Evolutionary conservation across 2,329 filamentous ascomycete genomes (phyloP), one percentile per base, ranked within the genome.

Genomic region (Lecanicillium sp.): DNA sequence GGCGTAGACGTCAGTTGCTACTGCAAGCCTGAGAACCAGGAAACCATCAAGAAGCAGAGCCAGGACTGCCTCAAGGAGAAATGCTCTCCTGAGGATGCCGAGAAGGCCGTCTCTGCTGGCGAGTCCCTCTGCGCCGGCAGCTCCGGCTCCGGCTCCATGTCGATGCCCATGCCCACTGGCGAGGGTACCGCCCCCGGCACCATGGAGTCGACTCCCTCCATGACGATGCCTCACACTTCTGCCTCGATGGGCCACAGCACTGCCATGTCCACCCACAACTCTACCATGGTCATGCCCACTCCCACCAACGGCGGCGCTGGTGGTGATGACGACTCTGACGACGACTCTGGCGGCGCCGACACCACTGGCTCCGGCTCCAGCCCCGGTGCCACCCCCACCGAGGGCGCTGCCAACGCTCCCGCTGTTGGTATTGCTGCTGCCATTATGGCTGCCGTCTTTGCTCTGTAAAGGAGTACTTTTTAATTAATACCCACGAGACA

Each of bases 1-100:
- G 68, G 65, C 50, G 45, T 43, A 35, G 62, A 67, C 43, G 50
- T 55, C 9, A 50, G 48, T 36, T 69, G 66, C 53, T 56, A 57
- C 47, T 69, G 65, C 51, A 47, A 53, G 18, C n/a, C 53, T 13
- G 43, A 42, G 2, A 60, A 52, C 40, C 58, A 62, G 50, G 41
- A 41, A 29, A 47, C 52, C 43, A 54, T 64, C 25, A 38, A 45
- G 16, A 40, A 48, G 27, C 41, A 53, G 32, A 53, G 58, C 39
- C 40, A 52, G 11, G 42, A 51, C 14, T 65, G 62, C 49, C 41
- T 63, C 33, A 41, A 54, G 42, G 45, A 49, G 17, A 52, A 53
- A 29, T 71, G 68, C 50, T 40, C 43, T 9, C 18, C 45, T 3
- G 28, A 40, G 20, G 56, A 59, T 9, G 60, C 58, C 13, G 54